Conservation (phyloP, 2,329 filamentous ascomycete genomes). For the Exophiala phaeomuriformis region DNA sequence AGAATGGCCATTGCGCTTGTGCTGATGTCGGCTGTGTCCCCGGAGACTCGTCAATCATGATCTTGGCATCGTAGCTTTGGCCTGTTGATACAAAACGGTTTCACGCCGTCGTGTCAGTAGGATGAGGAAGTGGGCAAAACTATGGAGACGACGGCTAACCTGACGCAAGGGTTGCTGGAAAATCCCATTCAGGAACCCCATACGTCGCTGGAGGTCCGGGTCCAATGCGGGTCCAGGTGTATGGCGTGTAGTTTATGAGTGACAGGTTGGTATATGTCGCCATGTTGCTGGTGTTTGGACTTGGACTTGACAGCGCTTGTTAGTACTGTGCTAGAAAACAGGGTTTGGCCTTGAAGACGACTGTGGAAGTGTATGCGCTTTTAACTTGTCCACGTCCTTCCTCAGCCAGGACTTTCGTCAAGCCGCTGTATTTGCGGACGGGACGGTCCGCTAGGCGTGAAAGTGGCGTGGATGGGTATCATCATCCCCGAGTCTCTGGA, state of each 20-base stretch:
- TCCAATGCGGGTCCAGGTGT: conserved; percentile 1
- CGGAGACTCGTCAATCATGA: not conserved
- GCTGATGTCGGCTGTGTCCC: not conserved
- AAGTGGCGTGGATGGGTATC: too few relatives aligned
- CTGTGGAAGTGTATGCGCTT: too few relatives aligned
- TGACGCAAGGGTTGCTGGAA: not conserved
- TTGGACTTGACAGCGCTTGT: not conserved
- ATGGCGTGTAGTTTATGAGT: conserved; percentile 5
- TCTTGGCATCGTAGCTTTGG: not conserved
- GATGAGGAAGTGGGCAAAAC: too few relatives aligned
- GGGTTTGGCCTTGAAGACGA: not conserved
- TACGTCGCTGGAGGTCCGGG: not conserved
- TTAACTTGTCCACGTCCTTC: too few relatives aligned
- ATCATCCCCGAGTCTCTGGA: too few relatives aligned
- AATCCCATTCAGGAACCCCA: not conserved
- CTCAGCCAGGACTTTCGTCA: too few relatives aligned
- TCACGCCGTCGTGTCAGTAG: too few relatives aligned
- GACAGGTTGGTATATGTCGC: not conserved
- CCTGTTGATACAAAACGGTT: too few relatives aligned
- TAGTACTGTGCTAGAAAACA: not conserved
- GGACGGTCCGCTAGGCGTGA: too few relatives aligned
- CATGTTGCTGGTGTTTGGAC: not conserved
- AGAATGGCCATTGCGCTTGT: not conserved
- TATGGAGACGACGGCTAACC: too few relatives aligned
- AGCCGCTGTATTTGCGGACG: too few relatives aligned